Conservation (phyloP, 148 eudicot genomes). For the Dianthus caryophyllus region DNA sequence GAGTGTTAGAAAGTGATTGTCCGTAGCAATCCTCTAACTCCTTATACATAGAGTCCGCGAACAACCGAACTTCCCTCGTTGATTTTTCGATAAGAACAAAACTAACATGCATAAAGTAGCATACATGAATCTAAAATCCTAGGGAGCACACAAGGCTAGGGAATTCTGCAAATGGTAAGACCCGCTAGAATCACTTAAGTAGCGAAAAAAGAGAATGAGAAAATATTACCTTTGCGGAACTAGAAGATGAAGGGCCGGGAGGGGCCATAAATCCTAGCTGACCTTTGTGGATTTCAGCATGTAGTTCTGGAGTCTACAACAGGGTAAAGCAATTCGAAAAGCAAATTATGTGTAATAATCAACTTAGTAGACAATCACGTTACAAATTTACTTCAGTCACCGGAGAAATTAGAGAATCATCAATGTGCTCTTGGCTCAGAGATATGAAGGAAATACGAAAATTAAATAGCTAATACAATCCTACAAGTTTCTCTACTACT, state of each 20-base stretch:
- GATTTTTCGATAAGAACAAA: background rate
- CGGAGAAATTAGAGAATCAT: background rate
- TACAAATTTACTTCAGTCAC: background rate
- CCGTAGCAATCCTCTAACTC: no score
- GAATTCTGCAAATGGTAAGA: background rate
- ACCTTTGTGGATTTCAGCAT: conserved; percentile 35
- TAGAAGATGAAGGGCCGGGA: conserved; percentile 27
- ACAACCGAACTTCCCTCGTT: no score
- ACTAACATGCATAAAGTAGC: background rate
- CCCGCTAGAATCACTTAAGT: background rate
- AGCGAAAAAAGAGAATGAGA: background rate
- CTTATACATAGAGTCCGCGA: no score
- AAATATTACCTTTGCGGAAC: conserved; percentile 25
- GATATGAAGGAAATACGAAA: background rate
- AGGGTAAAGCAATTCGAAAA: conserved; percentile 1
- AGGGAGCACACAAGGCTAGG: background rate
- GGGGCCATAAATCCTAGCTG: conserved; percentile 24
- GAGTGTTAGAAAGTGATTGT: no score
- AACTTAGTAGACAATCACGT: conserved; percentile 1
- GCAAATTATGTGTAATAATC: background rate
- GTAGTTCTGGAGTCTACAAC: conserved; percentile 38
- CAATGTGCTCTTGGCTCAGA: background rate
- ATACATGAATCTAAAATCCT: background rate
- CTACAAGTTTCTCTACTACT: background rate
- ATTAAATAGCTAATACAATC: background rate